Conservation (phyloP, 345 rosid genomes). For the Trapa incisa region DNA sequence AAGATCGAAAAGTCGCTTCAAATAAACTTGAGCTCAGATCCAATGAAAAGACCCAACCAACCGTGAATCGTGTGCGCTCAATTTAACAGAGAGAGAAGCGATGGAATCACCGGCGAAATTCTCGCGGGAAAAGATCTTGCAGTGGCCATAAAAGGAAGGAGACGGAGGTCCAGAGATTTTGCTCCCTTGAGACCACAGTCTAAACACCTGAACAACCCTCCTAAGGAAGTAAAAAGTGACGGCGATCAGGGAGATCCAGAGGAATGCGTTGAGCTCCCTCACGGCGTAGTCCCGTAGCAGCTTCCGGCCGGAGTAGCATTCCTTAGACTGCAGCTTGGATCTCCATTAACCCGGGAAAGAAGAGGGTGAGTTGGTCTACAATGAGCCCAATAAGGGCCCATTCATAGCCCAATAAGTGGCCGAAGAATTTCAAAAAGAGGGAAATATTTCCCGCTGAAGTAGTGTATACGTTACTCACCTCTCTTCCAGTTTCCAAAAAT, state of each 20-base stretch:
- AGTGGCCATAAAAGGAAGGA: conserved; percentile 36
- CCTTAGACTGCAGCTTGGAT: not conserved
- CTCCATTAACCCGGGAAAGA: not conserved
- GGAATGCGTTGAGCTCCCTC: conserved; percentile 45
- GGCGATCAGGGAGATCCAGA: conserved; percentile 42
- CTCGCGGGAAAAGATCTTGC: conserved; percentile 21
- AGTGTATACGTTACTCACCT: too few species aligned
- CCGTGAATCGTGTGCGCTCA: too few species aligned
- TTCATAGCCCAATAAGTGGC: too few species aligned
- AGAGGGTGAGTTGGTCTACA: not conserved
- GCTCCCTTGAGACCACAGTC: conserved; percentile 29
- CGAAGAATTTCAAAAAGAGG: not conserved
- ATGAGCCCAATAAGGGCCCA: not conserved
- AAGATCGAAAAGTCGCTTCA: not conserved
- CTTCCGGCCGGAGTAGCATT: conserved; percentile 1
- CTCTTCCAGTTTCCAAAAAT: too few species aligned
- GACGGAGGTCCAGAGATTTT: conserved; percentile 43
- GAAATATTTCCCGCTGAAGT: not conserved
- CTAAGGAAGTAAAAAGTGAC: conserved; percentile 20
- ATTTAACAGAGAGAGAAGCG: not conserved
- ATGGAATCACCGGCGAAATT: conserved; percentile 31
- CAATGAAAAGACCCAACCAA: not conserved
- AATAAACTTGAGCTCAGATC: not conserved
- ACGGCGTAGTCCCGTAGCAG: conserved; percentile 31
- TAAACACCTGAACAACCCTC: conserved; percentile 24